Conservation (phyloP, 2,329 filamentous ascomycete genomes). For the Emmonsiellopsis sp. region DNA sequence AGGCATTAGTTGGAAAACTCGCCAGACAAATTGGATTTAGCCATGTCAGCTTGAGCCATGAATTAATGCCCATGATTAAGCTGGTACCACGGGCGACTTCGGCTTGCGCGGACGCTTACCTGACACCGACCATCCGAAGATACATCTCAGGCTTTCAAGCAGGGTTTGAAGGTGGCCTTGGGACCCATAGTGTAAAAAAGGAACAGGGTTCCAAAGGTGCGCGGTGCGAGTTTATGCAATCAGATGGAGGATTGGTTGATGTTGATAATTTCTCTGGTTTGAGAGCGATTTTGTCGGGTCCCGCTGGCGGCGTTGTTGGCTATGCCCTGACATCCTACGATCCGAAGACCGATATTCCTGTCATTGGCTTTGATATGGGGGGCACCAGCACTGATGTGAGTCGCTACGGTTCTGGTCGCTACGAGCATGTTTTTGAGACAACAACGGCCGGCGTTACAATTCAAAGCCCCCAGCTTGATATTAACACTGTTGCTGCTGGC, state of each 20-base stretch:
- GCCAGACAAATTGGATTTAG: slow-evolving; percentile 72
- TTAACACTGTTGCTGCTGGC: slow-evolving; percentile 84
- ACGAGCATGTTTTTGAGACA: slow-evolving; percentile 87
- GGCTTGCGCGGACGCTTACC: slow-evolving; percentile 69
- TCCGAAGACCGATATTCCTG: slow-evolving; percentile 62
- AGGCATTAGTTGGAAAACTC: slow-evolving; percentile 64
- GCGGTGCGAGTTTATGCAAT: slow-evolving; percentile 91
- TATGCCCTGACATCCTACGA: slow-evolving; percentile 87
- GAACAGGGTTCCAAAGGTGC: slow-evolving; percentile 57
- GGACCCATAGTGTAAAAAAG: slow-evolving; percentile 62
- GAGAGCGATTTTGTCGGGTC: slow-evolving; percentile 76
- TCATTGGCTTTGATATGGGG: slow-evolving; percentile 92
- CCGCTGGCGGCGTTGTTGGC: slow-evolving; percentile 86
- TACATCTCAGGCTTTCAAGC: slow-evolving; percentile 69
- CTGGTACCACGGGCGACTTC: slow-evolving; percentile 66
- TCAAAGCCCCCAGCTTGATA: slow-evolving; percentile 78
- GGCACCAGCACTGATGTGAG: slow-evolving; percentile 86
- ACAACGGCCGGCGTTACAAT: slow-evolving; percentile 85
- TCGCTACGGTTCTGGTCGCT: slow-evolving; percentile 69
- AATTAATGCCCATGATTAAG: slow-evolving; percentile 85
- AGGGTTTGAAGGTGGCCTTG: slow-evolving; percentile 73
- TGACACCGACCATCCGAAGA: slow-evolving; percentile 68
- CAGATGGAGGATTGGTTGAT: slow-evolving; percentile 57
- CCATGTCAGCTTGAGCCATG: slow-evolving; percentile 71
- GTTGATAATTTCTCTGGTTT: slow-evolving; percentile 61